Evolutionary conservation across 2,329 filamentous ascomycete genomes (phyloP).

Genomic region (Phyllosticta citrichinensis): DNA sequence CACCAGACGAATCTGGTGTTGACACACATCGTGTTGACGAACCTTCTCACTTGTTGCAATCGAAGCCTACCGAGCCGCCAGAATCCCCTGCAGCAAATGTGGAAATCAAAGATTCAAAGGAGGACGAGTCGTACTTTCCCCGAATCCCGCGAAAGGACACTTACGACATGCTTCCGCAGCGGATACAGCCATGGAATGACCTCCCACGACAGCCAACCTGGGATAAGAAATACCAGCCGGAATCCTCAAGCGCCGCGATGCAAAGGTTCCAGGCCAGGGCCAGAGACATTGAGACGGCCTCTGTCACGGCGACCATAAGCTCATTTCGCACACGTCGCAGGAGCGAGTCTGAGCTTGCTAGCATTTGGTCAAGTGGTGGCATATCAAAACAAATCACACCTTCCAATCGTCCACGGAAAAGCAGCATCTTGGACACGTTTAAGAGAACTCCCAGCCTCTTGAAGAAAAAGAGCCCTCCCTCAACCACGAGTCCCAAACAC

Average conservation of each 20-base stretch:
- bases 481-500: not conserved
- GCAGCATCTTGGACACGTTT: constrained; percentile 43
- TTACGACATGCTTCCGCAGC: constrained; percentile 13
- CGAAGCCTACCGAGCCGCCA: constrained; percentile 9
- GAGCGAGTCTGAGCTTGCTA: constrained; percentile 54
- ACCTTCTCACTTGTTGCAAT: not conserved
- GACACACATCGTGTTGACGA: too few species aligned
- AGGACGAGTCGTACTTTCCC: constrained; percentile 23
- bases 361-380: constrained; percentile 46
- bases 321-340: constrained; percentile 48
- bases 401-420: constrained; percentile 33
- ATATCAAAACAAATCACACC: constrained; percentile 41
- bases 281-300: constrained; percentile 43
- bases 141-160: not conserved
- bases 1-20: constrained; percentile 11
- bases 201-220: constrained; percentile 23
- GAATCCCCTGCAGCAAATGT: constrained; percentile 25
- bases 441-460: constrained; percentile 33
- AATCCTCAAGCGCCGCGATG: constrained; percentile 46
- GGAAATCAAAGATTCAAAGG: not conserved
- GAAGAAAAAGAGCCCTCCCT: constrained; percentile 21
- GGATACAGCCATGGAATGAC: constrained; percentile 40
- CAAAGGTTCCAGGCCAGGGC: constrained; percentile 40
- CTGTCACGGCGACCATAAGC: constrained; percentile 58
- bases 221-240: constrained; percentile 36